These are phyloP conservation scores for Trichosporon faecale DNA, from an alignment of 1,284 basidiomycete species.

Conservation along the genomic window DNA sequence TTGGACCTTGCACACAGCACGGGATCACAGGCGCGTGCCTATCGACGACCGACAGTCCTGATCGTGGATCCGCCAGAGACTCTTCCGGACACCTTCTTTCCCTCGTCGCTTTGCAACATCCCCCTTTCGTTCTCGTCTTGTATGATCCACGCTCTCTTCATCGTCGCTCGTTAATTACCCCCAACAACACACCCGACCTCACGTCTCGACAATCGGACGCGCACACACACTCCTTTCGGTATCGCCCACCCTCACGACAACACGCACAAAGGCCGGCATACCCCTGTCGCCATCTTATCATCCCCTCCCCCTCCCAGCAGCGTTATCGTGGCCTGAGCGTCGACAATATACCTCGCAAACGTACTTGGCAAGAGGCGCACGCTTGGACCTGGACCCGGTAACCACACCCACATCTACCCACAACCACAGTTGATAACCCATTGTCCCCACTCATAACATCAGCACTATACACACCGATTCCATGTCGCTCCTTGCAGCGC, in stretches of 20 bases:
- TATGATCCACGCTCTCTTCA: background rate
- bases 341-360: background rate
- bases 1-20: background rate
- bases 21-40: too few species aligned
- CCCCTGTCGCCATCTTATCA: slow-evolving; percentile 1
- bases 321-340: slow-evolving; percentile 5
- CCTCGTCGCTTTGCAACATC: background rate
- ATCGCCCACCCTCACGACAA: background rate
- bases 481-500: slow-evolving; percentile 25
- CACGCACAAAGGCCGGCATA: background rate
- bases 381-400: background rate
- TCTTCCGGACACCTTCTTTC: background rate
- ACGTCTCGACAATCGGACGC: background rate
- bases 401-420: background rate
- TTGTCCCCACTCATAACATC: background rate
- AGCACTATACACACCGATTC: background rate
- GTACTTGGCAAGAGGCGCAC: background rate
- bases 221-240: background rate
- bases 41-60: background rate
- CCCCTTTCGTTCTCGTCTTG: background rate
- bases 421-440: background rate
- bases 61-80: background rate
- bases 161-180: background rate
- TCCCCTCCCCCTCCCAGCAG: background rate
- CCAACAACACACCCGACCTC: background rate